Percentiles rank a stretch among this genome's conserved stretches.
These are phyloP conservation scores for Phalaenopsis hybrid DNA, from an alignment of 116 monocot species.

Conservation along the genomic window DNA sequence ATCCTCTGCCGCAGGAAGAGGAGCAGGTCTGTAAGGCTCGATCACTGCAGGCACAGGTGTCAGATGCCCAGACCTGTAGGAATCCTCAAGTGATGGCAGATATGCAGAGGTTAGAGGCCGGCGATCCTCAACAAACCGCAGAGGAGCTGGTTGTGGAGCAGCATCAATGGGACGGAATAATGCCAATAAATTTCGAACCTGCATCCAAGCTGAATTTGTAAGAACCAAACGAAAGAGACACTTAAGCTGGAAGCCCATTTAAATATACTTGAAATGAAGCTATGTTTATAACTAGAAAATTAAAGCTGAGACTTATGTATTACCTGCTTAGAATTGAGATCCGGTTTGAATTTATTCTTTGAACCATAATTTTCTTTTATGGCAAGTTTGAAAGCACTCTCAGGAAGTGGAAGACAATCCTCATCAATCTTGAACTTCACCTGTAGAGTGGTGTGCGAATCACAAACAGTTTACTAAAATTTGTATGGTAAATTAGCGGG, in stretches of 20 bases:
- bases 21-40: slow-evolving; percentile 2
- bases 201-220: slow-evolving; percentile 1
- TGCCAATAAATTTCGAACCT: slow-evolving; percentile 33
- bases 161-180: slow-evolving; percentile 28
- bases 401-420: slow-evolving; percentile 59
- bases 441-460: slow-evolving; percentile 15
- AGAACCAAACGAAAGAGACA: no score
- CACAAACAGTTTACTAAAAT: no score
- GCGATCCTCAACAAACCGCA: background rate
- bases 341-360: slow-evolving; percentile 40
- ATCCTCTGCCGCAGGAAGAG: background rate
- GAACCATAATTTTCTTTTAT: slow-evolving; percentile 47
- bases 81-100: slow-evolving; percentile 7
- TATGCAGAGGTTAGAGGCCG: background rate
- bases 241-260: background rate
- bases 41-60: background rate
- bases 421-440: slow-evolving; percentile 52
- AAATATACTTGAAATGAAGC: no score
- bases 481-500: no score
- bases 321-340: slow-evolving; percentile 41
- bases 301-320: background rate
- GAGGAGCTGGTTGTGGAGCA: slow-evolving; percentile 4
- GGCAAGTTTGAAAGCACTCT: slow-evolving; percentile 39
- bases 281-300: background rate
- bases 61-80: background rate